Base-by-base conservation (phyloP, 179 eudicot genomes). In the Beta macrorhiza region DNA sequence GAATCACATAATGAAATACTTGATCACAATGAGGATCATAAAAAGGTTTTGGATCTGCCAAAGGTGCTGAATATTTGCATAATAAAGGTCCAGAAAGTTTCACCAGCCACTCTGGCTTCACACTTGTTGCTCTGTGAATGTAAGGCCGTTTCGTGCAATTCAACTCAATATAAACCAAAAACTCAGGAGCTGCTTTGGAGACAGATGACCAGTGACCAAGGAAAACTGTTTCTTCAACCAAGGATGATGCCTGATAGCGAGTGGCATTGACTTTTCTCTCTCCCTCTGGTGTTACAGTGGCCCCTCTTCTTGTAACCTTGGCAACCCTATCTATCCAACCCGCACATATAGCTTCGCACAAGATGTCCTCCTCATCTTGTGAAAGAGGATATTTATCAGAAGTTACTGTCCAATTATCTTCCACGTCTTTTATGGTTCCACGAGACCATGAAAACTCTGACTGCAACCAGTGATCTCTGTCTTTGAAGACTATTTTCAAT, bases 261-360 rank as follows among this genome's bases (percentile, higher is more conserved):
- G 76, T 85, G 32, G 95, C 93, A 65, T 85, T 88, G 53, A 88
- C 89, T 81, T 88, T 91, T 80, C 80, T 85, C 12, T 88, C 99
- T 73, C 79, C 90, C 45, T 90, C 90, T 0, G 86, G 67, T 37
- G 61, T 70, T 55, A 47, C 68, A 67, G 81, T 80, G 58, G 74
- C 80, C 37, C 85, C 85, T 84, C 5, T 5, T 47, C 80, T 90
- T 3, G 83, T 74, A 52, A 91, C 92, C 82, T 87, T 94, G 52
- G 98, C 99, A 79, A 94, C 93, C 86, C 97, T 89, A 82, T 94
- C 98, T 37, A 91, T 95, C 99, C 98, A 97, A 72, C 99, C 98
- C 37, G 95, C 92, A 88, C 97, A 97, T 67, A 97, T 94, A 67
- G 99, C 95, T 86, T 88, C 93, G 59, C 98, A 87, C 81, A 97